Conservation (phyloP, 345 rosid genomes). For the Boechera retrofracta region DNA sequence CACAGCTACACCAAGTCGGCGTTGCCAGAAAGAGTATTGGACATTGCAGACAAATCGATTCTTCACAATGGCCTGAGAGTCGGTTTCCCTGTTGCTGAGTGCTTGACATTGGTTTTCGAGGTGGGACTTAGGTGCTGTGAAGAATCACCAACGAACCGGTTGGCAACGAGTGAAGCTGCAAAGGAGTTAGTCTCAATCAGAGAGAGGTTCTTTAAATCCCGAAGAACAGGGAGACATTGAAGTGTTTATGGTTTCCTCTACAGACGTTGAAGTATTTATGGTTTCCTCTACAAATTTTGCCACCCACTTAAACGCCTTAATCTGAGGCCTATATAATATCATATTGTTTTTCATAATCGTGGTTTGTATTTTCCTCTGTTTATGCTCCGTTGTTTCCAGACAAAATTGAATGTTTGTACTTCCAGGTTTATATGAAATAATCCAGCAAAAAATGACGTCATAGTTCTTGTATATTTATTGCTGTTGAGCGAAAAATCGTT, state of each 20-base stretch:
- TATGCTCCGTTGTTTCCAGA: too few relatives aligned
- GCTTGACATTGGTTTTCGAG: neutral
- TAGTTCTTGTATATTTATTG: too few relatives aligned
- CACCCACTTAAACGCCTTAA: neutral
- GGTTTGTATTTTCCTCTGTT: too few relatives aligned
- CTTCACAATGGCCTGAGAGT: neutral
- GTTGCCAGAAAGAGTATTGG: neutral
- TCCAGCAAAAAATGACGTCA: too few relatives aligned
- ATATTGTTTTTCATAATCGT: too few relatives aligned
- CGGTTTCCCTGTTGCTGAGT: neutral
- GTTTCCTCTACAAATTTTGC: neutral
- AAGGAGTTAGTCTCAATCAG: constrained; percentile 29
- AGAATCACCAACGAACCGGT: constrained; percentile 27
- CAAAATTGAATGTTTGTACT: too few relatives aligned
- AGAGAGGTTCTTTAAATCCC: constrained; percentile 7
- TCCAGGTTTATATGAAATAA: too few relatives aligned
- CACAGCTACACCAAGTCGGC: constrained; percentile 27
- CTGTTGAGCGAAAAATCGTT: too few relatives aligned
- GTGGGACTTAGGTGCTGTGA: constrained; percentile 41
- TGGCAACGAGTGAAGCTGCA: constrained; percentile 27
- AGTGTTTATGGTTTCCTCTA: neutral
- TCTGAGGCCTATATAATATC: neutral
- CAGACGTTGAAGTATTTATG: too few relatives aligned
- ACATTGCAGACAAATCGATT: constrained; percentile 26
- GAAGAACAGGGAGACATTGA: neutral